Evolutionary conservation across 805 yeast genomes (phyloP).

Genomic region (Debaryomyces tyrocola): DNA sequence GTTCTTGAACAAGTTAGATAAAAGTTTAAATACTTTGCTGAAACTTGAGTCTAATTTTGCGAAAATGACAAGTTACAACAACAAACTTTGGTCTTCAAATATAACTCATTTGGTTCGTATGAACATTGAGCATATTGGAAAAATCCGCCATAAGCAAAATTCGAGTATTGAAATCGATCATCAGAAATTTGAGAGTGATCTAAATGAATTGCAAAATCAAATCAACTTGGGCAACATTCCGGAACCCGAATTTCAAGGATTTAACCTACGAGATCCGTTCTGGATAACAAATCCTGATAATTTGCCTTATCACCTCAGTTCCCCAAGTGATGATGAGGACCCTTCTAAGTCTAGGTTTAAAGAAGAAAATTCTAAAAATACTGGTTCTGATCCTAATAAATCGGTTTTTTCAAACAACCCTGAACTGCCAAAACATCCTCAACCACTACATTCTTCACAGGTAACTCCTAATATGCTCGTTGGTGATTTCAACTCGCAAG

Average conservation of each 20-base stretch:
- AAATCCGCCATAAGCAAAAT: conserved; percentile 20
- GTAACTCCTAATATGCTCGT: neutral
- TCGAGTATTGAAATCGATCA: conserved; percentile 1
- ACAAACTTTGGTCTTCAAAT: conserved; percentile 36
- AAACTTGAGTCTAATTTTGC: conserved; percentile 23
- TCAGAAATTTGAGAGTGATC: conserved; percentile 6
- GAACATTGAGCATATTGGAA: conserved; percentile 26
- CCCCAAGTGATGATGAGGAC: conserved; percentile 23
- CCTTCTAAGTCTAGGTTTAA: neutral
- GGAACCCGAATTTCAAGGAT: conserved; percentile 23
- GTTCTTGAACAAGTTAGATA: conserved; percentile 24
- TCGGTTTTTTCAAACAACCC: neutral
- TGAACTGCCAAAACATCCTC: neutral
- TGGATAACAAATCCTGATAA: conserved; percentile 52
- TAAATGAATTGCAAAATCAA: neutral
- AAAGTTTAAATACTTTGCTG: conserved; percentile 20
- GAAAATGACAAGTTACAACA: conserved; percentile 13
- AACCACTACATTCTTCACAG: neutral
- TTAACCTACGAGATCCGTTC: conserved; percentile 49
- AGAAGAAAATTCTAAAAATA: too few species aligned
- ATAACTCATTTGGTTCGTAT: conserved; percentile 31
- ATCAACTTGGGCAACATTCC: neutral
- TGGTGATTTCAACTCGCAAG: neutral
- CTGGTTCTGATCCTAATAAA: too few species aligned
- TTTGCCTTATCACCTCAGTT: conserved; percentile 34